phyloP scores from a whole-genome alignment of 2,329 filamentous ascomycete species.

The Calonectria pteridis region DNA sequence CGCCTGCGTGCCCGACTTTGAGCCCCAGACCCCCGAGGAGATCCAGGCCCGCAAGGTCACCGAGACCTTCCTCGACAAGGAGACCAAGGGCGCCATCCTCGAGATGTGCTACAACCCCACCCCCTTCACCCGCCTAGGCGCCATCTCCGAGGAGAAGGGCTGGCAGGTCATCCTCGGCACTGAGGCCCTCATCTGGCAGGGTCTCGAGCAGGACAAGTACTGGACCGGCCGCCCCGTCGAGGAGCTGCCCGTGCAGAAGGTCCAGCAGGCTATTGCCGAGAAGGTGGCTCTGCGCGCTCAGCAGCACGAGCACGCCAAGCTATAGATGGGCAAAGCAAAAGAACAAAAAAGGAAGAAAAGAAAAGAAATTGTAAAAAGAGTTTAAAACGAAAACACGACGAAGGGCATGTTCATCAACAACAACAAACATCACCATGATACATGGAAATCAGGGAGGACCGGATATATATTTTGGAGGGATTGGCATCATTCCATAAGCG shows the following conservation, averaged over 20 bases:
- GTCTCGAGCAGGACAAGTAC: conserved; percentile 73
- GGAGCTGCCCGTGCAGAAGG: conserved; percentile 57
- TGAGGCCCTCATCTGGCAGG: conserved; percentile 83
- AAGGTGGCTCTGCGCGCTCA: conserved; percentile 43
- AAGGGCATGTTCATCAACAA: neutral
- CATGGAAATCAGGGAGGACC: neutral
- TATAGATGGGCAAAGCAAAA: conserved; percentile 16
- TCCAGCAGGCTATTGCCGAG: conserved; percentile 40
- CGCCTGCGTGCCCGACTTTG: conserved; percentile 81
- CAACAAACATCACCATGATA: neutral
- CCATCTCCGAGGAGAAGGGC: conserved; percentile 69
- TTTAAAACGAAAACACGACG: neutral
- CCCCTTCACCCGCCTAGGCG: conserved; percentile 75
- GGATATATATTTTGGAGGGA: conserved; percentile 6
- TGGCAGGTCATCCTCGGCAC: conserved; percentile 84
- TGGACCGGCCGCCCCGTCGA: conserved; percentile 75
- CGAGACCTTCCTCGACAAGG: conserved; percentile 59
- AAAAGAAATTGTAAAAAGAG: neutral
- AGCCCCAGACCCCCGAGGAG: conserved; percentile 75
- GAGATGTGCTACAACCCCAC: conserved; percentile 89
- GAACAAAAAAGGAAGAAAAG: neutral
- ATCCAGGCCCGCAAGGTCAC: conserved; percentile 68
- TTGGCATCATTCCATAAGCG: conserved; percentile 4
- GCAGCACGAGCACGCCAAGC: conserved; percentile 23
- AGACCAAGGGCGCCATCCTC: conserved; percentile 75